Evolutionary conservation across 176 grass and related monocot genomes (phyloP).

Genomic region (Aegilops umbellulata): DNA sequence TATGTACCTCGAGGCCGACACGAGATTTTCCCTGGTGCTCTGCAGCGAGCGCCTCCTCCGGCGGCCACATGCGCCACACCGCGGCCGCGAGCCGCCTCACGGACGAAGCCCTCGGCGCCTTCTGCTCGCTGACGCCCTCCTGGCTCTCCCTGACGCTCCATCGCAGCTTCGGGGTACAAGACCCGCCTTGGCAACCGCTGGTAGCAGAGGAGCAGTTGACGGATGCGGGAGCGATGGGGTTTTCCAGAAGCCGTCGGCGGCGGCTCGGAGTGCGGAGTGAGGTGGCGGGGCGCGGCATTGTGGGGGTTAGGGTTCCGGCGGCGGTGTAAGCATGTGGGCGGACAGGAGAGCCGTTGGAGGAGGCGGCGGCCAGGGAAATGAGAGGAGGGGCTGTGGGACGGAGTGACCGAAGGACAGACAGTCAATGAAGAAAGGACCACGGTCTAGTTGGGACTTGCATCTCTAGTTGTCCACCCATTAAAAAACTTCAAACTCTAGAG

Average conservation of each 20-base stretch:
- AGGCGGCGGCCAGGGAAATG: not conserved
- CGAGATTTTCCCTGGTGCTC: not conserved
- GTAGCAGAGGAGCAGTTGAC: not conserved
- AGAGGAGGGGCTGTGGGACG: not conserved
- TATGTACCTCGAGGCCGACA: constrained; percentile 39
- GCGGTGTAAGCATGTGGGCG: not conserved
- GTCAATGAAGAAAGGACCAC: not conserved
- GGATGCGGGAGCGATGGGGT: not conserved
- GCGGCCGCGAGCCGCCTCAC: constrained; percentile 39
- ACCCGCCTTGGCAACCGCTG: not conserved
- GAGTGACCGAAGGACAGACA: not conserved
- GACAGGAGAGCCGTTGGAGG: constrained; percentile 17
- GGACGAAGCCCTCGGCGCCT: not conserved
- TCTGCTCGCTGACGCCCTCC: constrained; percentile 1
- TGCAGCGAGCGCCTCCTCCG: constrained; percentile 28
- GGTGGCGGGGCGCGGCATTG: constrained; percentile 38
- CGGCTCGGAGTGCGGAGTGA: not conserved
- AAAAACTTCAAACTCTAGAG: too few relatives aligned
- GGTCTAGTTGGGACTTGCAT: constrained; percentile 14
- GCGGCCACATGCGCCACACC: constrained; percentile 46
- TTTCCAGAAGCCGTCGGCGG: not conserved
- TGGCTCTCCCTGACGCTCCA: not conserved
- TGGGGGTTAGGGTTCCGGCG: constrained; percentile 15
- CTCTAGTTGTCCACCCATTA: too few relatives aligned
- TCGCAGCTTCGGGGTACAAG: constrained; percentile 27